phyloP scores from a whole-genome alignment of 176 grass and related monocot species.

The Hsuehochloa calcarea region DNA sequence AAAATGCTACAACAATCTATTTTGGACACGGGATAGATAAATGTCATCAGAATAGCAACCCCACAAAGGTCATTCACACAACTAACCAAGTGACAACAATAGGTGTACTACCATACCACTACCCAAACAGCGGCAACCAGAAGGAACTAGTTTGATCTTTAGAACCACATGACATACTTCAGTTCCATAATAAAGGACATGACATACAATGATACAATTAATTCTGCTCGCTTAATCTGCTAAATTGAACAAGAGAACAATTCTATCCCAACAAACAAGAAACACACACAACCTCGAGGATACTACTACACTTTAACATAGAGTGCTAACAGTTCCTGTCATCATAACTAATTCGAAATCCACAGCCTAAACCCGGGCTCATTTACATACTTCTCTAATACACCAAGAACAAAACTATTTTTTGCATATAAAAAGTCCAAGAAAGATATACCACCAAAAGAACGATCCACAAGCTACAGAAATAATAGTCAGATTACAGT shows the following conservation, averaged over 20 bases:
- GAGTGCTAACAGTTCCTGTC: not conserved
- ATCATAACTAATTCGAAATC: not conserved
- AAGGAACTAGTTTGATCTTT: not conserved
- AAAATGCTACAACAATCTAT: not conserved
- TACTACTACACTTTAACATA: not conserved
- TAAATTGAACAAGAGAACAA: not conserved
- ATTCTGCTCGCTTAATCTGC: not conserved
- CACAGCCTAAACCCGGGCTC: not conserved
- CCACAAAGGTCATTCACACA: not conserved
- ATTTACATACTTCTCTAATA: not conserved
- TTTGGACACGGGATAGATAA: slow-evolving; percentile 12
- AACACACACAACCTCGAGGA: not conserved
- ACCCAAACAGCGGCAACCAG: not conserved
- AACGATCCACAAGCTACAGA: not conserved
- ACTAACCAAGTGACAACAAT: not conserved
- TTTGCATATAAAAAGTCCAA: not conserved
- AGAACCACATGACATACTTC: not conserved
- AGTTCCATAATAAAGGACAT: not conserved
- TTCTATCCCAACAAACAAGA: not conserved
- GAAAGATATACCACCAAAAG: not conserved
- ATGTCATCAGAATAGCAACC: not conserved
- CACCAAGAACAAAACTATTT: not conserved
- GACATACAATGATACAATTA: not conserved
- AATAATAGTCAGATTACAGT: not conserved
- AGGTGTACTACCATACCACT: not conserved